Base-by-base conservation (phyloP, 73 alveolate species). In the Paramecium primaurelia region DNA sequence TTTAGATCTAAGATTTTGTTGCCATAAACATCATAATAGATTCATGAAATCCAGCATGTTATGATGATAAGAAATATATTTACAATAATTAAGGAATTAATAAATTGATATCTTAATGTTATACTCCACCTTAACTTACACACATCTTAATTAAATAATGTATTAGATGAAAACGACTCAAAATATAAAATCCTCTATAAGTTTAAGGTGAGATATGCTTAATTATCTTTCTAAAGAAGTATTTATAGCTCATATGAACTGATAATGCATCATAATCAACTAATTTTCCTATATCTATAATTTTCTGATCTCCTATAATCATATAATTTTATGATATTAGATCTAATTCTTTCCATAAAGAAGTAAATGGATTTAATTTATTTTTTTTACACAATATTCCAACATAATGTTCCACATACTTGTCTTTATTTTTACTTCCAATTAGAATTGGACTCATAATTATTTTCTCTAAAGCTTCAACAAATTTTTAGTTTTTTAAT, bases 1-100 rank as follows among this genome's bases (percentile, higher is more conserved):
- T 73, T 9, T 36, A 2, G 4, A 73, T 44, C 36, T 37, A 16
- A 40, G 49, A 80, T 49, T 80, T 80, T 8, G 75, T 47, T 45
- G 91, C 47, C 77, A 80, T 49, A 45, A 26, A 20, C 91, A 80
- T 80, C 91, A 80, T 80, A 8, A 80, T 80, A 16, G 71, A 80
- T 49, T 80, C 91, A 80, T 80, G 91, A 80, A 80, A 80, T 47
- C 91, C 91, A 44, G 91, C 91, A 80, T 80, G 91, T 80, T 80
- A 20, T 7, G 91, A 80, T n/a, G 64, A 32, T 16, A 80, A 49
- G 8, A 80, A 80, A 25, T 45, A 80, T 34, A 80, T 80, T 49
- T 80, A 18, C 14, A 80, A 49, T 26, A 80, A 18, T 80, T 42
- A 25, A n/a, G 47, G 44, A 26, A 80, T 49, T 18, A 80, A 20